Base-by-base conservation (phyloP, 768 basidiomycete species). In the Inosperma sp. region DNA sequence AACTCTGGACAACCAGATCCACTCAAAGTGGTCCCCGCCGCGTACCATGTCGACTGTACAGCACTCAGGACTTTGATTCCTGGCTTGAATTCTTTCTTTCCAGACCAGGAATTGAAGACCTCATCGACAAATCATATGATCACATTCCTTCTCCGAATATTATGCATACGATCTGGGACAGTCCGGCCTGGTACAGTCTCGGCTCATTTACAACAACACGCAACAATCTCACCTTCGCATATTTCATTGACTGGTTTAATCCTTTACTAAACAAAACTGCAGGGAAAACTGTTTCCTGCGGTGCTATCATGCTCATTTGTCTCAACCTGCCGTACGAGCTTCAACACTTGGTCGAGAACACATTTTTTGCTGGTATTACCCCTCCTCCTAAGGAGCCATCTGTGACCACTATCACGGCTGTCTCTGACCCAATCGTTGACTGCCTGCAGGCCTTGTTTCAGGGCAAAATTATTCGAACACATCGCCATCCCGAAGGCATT, bases 1-100 rank as follows among this genome's bases (percentile, higher is more conserved):
- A 56, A 14, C 54, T 68, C 6, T 65, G 57, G 57, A 56, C 29
- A 4, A 13, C 16, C 5, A 34, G 48, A 14, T 35, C 49, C 9
- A 61, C 59, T 7, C 35, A 25, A 2, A 56, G 52, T n/a, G 62
- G 58, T 0, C 23, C 37, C 7, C 59, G 56, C 47, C 27, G 19
- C 16, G 52, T 67, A 7, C 63, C 65, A 33, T 13, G 37, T 4
- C 42, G 48, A 2, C 44, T 62, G 4, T 69, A 62, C 51, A 53
- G 48, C 26, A 60, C 57, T 3, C 66, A 67, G 33, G 52, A 52
- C 17, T 63, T 68, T 43, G 53, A 60, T 10, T 58, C 61, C 2
- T 68, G 66, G 64, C 58, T 69, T 14, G 7, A 56, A 19, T 65
- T 59, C 44, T 63, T 69, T 47, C 53, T 67, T 6, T 59, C 60